Conservation (phyloP, 768 basidiomycete genomes). For the Pulveroboletus sp. region DNA sequence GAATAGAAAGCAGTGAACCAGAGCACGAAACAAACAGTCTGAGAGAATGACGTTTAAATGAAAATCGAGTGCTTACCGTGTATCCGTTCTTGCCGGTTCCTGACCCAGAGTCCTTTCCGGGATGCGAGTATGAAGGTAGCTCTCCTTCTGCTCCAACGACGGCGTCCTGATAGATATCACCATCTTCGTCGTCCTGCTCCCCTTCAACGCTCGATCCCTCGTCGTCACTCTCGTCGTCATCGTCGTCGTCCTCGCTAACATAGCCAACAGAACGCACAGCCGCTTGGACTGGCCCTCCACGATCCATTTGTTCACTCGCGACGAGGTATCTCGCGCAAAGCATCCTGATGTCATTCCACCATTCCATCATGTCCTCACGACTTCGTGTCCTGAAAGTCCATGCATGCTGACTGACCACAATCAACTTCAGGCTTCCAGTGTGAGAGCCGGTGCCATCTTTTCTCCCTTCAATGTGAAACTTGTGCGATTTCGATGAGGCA, state of each 20-base stretch:
- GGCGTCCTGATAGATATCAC: slow-evolving; percentile 40
- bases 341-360: slow-evolving; percentile 99
- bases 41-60: not conserved
- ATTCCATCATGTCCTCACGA: slow-evolving; percentile 98
- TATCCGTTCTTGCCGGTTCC: slow-evolving; percentile 54
- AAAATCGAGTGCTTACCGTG: slow-evolving; percentile 41
- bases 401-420: slow-evolving; percentile 47
- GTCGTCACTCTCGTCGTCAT: slow-evolving; percentile 38
- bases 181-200: slow-evolving; percentile 45
- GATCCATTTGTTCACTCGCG: slow-evolving; percentile 88
- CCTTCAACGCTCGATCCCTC: slow-evolving; percentile 51
- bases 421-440: slow-evolving; percentile 48
- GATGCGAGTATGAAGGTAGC: slow-evolving; percentile 60
- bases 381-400: slow-evolving; percentile 89
- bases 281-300: slow-evolving; percentile 87
- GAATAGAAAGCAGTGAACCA: slow-evolving; percentile 6
- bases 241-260: slow-evolving; percentile 70
- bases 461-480: slow-evolving; percentile 94
- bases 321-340: slow-evolving; percentile 91
- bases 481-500: slow-evolving; percentile 67
- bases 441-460: slow-evolving; percentile 72
- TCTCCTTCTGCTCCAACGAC: slow-evolving; percentile 38
- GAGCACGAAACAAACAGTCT: not conserved
- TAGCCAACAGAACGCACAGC: slow-evolving; percentile 90
- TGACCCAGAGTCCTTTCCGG: slow-evolving; percentile 36